Base-by-base conservation (phyloP, 75 land plant species). In the Picea sitchensis region DNA sequence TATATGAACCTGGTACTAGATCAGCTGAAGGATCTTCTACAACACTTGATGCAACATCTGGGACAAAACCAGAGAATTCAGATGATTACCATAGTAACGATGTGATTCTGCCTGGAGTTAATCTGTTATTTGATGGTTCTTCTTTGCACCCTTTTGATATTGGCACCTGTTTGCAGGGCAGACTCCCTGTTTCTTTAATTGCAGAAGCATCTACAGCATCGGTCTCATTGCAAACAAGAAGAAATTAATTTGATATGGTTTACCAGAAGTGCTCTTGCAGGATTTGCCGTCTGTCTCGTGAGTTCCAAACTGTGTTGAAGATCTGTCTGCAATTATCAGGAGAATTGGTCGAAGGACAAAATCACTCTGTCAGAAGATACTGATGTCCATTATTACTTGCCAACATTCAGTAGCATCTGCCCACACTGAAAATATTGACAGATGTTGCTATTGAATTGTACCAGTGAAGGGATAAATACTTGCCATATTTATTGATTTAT, bases 121-220 rank as follows among this genome's bases (percentile, higher is more conserved):
- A 93, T 87, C 89, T 97, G 11, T 58, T 95, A 51, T 97, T 93
- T 87, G 95, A 97, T 85, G 98, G 99, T 14, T 63, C 84, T 61
- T 80, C 79, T 61, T 82, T 97, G 82, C 85, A 80, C 56, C 96
- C 94, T 1, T 89, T 97, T 62, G 91, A 95, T 57, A 89, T 95
- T 56, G 90, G 87, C 63, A 91, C 94, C 56, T 97, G 94, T 75
- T 84, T 95, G 84, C 99, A 97, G 84, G 99, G 96, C 73, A 90
- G 94, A 31, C 96, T 93, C 63, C 95, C 99, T 71, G 85, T 88
- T 44, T 90, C 89, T 68, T 71, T 97, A 64, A 91, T 97, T 71
- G 89, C 94, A 68, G 98, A 91, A 78, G 98, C 98, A 26, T 86
- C 92, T 58, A 88, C 81, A 15, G 90, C 93, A 38, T 90, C 98